Conservation (phyloP, 441 rosid species). For the Melastoma candidum region DNA sequence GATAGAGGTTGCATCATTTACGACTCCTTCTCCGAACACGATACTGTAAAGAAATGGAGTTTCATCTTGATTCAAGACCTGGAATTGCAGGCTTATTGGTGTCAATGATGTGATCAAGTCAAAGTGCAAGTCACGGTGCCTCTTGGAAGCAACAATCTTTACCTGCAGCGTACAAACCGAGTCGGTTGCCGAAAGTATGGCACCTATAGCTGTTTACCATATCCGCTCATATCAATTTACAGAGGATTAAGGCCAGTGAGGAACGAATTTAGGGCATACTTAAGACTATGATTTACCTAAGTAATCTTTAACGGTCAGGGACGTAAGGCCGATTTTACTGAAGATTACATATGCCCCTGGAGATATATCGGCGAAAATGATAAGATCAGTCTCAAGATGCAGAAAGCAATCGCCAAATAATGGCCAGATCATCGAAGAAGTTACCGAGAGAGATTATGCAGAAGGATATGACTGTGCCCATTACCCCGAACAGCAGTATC, state of each 20-base stretch:
- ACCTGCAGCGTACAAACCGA: conserved; percentile 17
- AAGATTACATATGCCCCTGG: too few species aligned
- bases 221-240: not conserved
- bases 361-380: too few species aligned
- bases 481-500: conserved; percentile 6
- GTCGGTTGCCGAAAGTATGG: conserved; percentile 5
- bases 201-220: not conserved
- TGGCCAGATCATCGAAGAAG: not conserved
- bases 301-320: too few species aligned
- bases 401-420: not conserved
- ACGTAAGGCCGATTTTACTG: too few species aligned
- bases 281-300: too few species aligned
- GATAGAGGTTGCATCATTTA: too few species aligned
- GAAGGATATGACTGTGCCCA: conserved; percentile 11
- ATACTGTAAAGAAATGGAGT: too few species aligned
- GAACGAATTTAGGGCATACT: not conserved
- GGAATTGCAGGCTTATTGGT: too few species aligned
- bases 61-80: too few species aligned
- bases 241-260: not conserved
- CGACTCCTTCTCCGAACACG: too few species aligned
- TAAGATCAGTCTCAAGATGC: not conserved
- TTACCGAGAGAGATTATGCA: conserved; percentile 10
- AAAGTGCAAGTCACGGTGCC: too few species aligned
- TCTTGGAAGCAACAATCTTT: not conserved
- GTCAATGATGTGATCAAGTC: too few species aligned